Percentiles rank a stretch among this genome's conserved stretches.
Conservation (phyloP, 352 stramenopile species). For the Thraustochytrium sp. region DNA sequence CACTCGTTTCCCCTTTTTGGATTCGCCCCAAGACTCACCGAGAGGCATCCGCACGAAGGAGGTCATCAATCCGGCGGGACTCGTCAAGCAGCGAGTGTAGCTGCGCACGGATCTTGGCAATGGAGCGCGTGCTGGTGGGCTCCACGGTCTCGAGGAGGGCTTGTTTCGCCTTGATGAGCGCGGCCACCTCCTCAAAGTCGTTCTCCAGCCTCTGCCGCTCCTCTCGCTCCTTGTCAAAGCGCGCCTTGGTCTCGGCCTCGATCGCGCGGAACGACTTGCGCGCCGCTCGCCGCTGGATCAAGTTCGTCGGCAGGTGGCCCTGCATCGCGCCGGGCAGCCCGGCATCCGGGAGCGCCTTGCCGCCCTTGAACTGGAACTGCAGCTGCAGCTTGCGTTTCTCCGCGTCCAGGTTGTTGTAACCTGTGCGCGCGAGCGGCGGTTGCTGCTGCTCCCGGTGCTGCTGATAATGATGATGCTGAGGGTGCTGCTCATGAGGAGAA, state of each 20-base stretch:
- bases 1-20: not conserved
- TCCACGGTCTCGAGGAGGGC: not conserved
- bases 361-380: conserved; percentile 44
- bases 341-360: conserved; percentile 43
- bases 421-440: not conserved
- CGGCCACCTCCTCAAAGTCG: not conserved
- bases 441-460: not conserved
- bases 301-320: not conserved
- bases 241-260: not conserved
- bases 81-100: not conserved
- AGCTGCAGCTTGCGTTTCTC: conserved; percentile 44
- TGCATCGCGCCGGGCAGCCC: not conserved
- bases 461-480: too few species aligned
- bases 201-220: not conserved
- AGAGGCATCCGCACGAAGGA: too few species aligned
- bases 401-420: not conserved
- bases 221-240: not conserved
- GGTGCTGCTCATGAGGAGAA: too few species aligned
- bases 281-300: not conserved
- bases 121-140: not conserved
- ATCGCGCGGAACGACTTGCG: not conserved
- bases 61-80: not conserved
- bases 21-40: not conserved
- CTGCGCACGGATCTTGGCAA: not conserved
- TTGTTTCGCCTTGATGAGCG: not conserved